These are phyloP conservation scores for Cucurbita ficifolia DNA, from an alignment of 306 rosid species.

Conservation along the genomic window DNA sequence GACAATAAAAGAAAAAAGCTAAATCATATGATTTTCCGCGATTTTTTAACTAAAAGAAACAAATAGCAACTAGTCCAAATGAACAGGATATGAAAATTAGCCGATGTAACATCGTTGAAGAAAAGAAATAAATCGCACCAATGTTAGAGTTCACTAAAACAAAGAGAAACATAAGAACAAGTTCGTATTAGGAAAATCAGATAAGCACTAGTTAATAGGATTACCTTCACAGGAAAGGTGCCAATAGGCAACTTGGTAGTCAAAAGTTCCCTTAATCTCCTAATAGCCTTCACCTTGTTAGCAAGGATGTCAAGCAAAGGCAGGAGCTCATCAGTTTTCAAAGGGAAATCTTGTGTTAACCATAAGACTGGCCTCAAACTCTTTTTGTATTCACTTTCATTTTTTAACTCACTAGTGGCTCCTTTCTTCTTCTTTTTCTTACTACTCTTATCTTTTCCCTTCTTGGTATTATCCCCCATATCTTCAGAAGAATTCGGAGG, in stretches of 20 bases:
- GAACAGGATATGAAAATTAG: background rate
- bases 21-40: background rate
- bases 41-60: background rate
- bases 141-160: background rate
- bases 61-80: background rate
- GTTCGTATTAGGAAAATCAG: background rate
- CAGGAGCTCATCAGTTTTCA: slow-evolving; percentile 89
- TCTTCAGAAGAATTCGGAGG: slow-evolving; percentile 49
- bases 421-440: slow-evolving; percentile 85
- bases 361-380: slow-evolving; percentile 94
- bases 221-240: slow-evolving; percentile 93
- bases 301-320: slow-evolving; percentile 94
- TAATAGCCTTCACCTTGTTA: slow-evolving; percentile 85
- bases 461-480: slow-evolving; percentile 34
- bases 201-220: background rate
- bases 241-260: slow-evolving; percentile 88
- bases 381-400: slow-evolving; percentile 84
- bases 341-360: slow-evolving; percentile 86
- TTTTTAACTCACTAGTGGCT: slow-evolving; percentile 39
- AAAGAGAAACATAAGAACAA: background rate
- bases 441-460: slow-evolving; percentile 60
- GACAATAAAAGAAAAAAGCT: background rate
- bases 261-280: slow-evolving; percentile 92
- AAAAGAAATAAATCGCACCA: background rate
- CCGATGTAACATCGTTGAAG: background rate